Conservation (phyloP, 352 stramenopile genomes). For the Aphanomyces euteiches region DNA sequence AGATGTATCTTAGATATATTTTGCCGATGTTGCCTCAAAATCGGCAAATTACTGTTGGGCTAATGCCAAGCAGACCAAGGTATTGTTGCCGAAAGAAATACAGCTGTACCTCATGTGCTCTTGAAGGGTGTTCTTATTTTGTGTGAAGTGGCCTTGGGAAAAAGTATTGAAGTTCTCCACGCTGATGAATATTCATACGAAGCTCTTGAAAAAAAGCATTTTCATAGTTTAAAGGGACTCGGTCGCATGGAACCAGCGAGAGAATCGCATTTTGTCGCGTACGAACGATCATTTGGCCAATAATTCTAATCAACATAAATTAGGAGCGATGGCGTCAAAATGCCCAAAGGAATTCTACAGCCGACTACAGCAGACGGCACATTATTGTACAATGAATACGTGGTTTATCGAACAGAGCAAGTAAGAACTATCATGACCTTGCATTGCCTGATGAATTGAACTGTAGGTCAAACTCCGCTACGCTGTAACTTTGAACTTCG, state of each 20-base stretch:
- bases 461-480: too few species aligned
- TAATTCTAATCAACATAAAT: not conserved
- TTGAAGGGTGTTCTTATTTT: conserved; percentile 55
- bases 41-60: conserved; percentile 81
- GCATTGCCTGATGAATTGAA: too few species aligned
- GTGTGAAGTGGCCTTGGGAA: conserved; percentile 60
- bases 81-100: conserved; percentile 1
- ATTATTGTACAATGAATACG: conserved; percentile 72
- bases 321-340: conserved; percentile 49
- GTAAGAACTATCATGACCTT: conserved; percentile 28
- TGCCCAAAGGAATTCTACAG: conserved; percentile 55
- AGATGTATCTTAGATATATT: conserved; percentile 59
- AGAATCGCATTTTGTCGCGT: conserved; percentile 48
- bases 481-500: too few species aligned
- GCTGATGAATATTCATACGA: conserved; percentile 57
- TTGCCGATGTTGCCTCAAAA: conserved; percentile 79
- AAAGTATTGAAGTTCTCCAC: conserved; percentile 43
- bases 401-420: conserved; percentile 68
- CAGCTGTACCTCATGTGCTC: not conserved
- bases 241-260: conserved; percentile 51
- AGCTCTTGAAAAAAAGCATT: conserved; percentile 38
- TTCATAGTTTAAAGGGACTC: conserved; percentile 51
- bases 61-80: conserved; percentile 52
- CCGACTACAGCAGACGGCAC: conserved; percentile 46
- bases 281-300: conserved; percentile 2